A percentile compares a stretch with the other conserved stretches of the same genome.
These are phyloP conservation scores for Backusella sp. DNA, from an alignment of 192 early-diverging fungal genomes.

Conservation along the genomic window DNA sequence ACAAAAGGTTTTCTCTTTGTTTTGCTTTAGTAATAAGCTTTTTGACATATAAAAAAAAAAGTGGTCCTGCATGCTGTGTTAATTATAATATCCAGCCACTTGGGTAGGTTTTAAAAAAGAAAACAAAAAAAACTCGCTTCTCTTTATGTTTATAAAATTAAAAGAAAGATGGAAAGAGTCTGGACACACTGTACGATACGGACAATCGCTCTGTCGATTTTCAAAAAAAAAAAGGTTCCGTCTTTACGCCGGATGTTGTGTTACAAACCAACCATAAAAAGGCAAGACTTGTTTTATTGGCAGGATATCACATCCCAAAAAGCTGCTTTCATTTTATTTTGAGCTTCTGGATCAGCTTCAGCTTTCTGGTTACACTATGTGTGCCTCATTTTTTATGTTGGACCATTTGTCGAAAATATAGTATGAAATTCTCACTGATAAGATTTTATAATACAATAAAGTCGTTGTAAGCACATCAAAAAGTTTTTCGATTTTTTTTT, in stretches of 20 bases:
- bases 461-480: neutral
- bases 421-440: constrained; percentile 2
- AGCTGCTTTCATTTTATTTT: neutral
- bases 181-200: neutral
- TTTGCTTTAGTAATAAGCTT: neutral
- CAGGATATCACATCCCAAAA: constrained; percentile 7
- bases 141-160: no score
- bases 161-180: neutral
- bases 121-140: no score
- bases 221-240: neutral
- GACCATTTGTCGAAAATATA: neutral
- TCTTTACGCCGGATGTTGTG: neutral
- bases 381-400: neutral
- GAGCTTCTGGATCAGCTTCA: neutral
- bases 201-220: neutral
- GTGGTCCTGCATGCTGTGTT: neutral
- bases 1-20: neutral
- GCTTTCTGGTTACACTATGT: neutral
- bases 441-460: neutral
- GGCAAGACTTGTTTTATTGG: neutral
- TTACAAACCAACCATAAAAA: neutral
- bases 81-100: neutral
- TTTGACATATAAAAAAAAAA: neutral
- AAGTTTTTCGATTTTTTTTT: neutral
- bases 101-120: neutral